Base-by-base conservation (phyloP, 345 rosid genomes). In the Gossypium raimondii region DNA sequence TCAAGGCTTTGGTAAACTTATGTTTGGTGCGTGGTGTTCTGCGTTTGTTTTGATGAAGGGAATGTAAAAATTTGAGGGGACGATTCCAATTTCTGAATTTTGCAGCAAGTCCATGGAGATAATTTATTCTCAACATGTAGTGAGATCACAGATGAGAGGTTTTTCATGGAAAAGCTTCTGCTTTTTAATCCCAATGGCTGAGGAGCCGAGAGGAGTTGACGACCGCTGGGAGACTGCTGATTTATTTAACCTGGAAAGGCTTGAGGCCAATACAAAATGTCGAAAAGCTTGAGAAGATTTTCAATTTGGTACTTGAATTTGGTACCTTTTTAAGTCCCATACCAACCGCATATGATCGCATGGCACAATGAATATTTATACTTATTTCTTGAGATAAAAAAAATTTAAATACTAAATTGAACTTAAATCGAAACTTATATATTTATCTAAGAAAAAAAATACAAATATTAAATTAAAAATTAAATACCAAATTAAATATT, bases 31-130 rank as follows among this genome's bases (percentile, higher is more conserved):
- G 76, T 34, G 59, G 76, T 34, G 55, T 75, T 74, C 27, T 75
- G 66, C 83, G 82, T 75, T 44, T 84, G 77, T 73, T 77, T 66
- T 76, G 86, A 69, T 78, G 87, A 2, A 85, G 73, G 45, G 85
- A 80, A 73, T 82, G 87, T 18, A 80, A 50, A 53, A 55, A 72
- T 79, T 78, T 78, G 29, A 67, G 47, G 79, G 77, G 79, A 75
- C 10, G 60, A 17, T 43, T 78, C 62, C 50, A 59, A 52, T 27
- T 68, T 64, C 78, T 73, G 52, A 45, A 74, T 22, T 51, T 57
- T 9, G 29, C 78, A 27, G 74, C 67, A 43, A 74, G 22, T 75
- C 69, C 65, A 9, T 18, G 50, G 67, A 77, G n/a, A 20, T 66
- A 22, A 70, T 71, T 55, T 25, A 67, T 55, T 13, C 71, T 76